These are phyloP conservation scores for Colletotrichum orbiculare DNA, from an alignment of 2,329 filamentous ascomycete genomes.

Conservation along the genomic window DNA sequence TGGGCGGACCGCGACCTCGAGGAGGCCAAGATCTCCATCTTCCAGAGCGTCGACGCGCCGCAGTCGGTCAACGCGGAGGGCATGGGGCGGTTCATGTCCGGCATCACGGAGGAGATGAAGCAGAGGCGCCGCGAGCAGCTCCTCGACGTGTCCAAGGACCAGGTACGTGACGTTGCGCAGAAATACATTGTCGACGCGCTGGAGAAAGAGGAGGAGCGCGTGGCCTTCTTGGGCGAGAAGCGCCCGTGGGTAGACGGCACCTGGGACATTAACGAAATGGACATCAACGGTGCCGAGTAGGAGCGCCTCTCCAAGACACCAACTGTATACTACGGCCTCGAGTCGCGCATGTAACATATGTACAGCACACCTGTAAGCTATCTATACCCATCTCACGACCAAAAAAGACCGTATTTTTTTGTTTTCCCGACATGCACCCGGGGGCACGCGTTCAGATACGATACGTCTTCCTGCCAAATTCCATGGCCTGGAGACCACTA, in stretches of 20 bases:
- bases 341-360: slow-evolving; percentile 27
- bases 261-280: slow-evolving; percentile 84
- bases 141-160: slow-evolving; percentile 83
- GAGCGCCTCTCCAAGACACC: neutral
- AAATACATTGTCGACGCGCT: slow-evolving; percentile 80
- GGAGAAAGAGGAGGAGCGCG: slow-evolving; percentile 67
- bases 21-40: slow-evolving; percentile 94
- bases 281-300: slow-evolving; percentile 62
- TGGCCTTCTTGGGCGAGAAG: slow-evolving; percentile 84
- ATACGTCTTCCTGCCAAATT: slow-evolving; percentile 68
- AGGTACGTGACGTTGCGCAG: slow-evolving; percentile 85
- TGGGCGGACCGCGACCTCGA: slow-evolving; percentile 91
- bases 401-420: neutral
- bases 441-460: slow-evolving; percentile 68
- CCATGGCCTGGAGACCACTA: slow-evolving; percentile 69
- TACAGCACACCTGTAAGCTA: slow-evolving; percentile 30
- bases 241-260: slow-evolving; percentile 79
- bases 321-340: neutral
- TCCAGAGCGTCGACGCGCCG: slow-evolving; percentile 91
- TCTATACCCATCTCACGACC: slow-evolving; percentile 36
- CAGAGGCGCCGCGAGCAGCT: slow-evolving; percentile 85
- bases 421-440: neutral
- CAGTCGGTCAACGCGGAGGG: slow-evolving; percentile 88
- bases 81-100: slow-evolving; percentile 85
- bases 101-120: slow-evolving; percentile 89